phyloP scores from a whole-genome alignment of 2,329 filamentous ascomycete species.

The Onygenales sp. region DNA sequence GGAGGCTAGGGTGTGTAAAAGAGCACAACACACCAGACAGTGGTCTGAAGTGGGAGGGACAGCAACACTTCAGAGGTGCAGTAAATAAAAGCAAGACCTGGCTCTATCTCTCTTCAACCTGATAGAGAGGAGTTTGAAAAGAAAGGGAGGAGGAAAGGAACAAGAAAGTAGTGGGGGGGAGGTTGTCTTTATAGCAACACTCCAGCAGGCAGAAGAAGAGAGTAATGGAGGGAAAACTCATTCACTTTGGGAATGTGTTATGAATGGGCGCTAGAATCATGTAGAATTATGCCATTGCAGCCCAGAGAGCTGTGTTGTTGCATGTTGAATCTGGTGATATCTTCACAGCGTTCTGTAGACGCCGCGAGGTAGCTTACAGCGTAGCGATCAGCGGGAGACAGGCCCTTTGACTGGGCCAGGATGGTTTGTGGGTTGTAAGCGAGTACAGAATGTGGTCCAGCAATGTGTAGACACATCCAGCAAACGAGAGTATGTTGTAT shows the following conservation, averaged over 20 bases:
- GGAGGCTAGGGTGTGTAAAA: no score
- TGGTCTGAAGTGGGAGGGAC: background rate
- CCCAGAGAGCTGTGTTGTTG: background rate
- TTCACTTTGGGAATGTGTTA: background rate
- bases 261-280: background rate
- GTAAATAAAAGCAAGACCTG: background rate
- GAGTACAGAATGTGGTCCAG: no score
- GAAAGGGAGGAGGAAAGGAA: background rate
- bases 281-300: background rate
- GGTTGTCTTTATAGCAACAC: conserved; percentile 1
- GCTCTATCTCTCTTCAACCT: background rate
- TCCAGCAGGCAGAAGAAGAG: background rate
- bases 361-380: background rate
- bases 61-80: background rate
- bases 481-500: no score
- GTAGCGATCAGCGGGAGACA: background rate
- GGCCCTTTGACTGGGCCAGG: no score
- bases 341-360: background rate
- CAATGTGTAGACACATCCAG: no score
- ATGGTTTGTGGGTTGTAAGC: no score
- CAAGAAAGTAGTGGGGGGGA: background rate
- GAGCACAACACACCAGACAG: no score
- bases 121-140: background rate
- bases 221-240: background rate
- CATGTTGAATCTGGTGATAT: background rate